Conservation (phyloP, 345 rosid species). For the Acer yangbiense region DNA sequence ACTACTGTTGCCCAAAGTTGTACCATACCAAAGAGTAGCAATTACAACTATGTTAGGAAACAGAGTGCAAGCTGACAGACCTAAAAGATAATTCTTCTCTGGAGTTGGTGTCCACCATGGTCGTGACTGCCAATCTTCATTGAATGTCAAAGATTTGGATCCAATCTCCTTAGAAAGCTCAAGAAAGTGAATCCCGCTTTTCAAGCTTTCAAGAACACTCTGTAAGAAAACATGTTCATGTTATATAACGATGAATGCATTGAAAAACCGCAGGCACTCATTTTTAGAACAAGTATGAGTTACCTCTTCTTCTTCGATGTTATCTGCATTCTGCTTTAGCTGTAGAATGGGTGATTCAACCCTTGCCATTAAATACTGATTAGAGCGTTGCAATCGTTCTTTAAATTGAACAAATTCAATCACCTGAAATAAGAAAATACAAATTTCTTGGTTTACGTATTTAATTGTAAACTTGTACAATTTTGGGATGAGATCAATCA, state of each 20-base stretch:
- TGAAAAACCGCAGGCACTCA: neutral
- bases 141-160: conserved; percentile 63
- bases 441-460: conserved; percentile 10
- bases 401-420: conserved; percentile 96
- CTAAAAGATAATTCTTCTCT: conserved; percentile 80
- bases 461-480: neutral
- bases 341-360: conserved; percentile 75
- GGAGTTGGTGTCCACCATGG: conserved; percentile 98
- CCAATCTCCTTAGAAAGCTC: conserved; percentile 85
- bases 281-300: conserved; percentile 12
- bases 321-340: conserved; percentile 75
- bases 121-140: conserved; percentile 86
- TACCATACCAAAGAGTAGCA: conserved; percentile 7
- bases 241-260: conserved; percentile 14
- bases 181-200: conserved; percentile 61
- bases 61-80: conserved; percentile 36
- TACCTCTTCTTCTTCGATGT: conserved; percentile 82
- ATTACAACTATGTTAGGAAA: neutral
- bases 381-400: conserved; percentile 77
- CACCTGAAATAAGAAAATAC: conserved; percentile 55
- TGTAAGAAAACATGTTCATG: conserved; percentile 31
- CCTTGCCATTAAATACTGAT: conserved; percentile 73
- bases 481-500: neutral
- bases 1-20: conserved; percentile 3
- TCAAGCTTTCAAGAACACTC: conserved; percentile 74